Base-by-base conservation (phyloP, 495 filamentous ascomycete species). In the Friedmanniomyces endolithicus region DNA sequence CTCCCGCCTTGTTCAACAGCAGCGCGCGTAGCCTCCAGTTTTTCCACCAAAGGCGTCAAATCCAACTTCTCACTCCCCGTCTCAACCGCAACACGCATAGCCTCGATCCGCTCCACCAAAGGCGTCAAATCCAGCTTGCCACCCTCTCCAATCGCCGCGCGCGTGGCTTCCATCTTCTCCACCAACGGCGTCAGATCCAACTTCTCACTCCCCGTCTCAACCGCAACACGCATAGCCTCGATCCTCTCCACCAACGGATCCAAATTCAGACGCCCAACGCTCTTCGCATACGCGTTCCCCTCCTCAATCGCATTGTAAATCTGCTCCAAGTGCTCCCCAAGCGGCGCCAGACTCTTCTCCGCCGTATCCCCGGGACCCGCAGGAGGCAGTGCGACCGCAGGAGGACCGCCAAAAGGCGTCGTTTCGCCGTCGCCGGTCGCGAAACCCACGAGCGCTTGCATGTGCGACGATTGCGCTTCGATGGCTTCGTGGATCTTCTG, bases 271-370 rank as follows among this genome's bases (percentile, higher is more conserved):
- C 6, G 34, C 11, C 19, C 16, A 7, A n/a, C 16, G 6, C 37
- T 41, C 33, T 33, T 49, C 20, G 51, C 45, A 31, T 54, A 44
- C 19, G 17, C 44, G 22, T 62, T 62, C 23, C 59, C 55, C 29
- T 62, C 59, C 34, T 62, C 59, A 14, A 62, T 58, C 3, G 59
- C 59, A 35, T 62, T 58, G 29, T 54, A 55, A 22, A 62, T 58
- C 46, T 58, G 54, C 39, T 62, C 59, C 27, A 62, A 31, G 19
- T 55, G 59, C 40, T 62, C 59, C 9, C 59, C 55, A 0, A 62
- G 37, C 23, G 59, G 50, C 25, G 55, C 39, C 33, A 58, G 19
- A 23, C 43, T 51, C 20, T 51, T 56, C 39, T 50, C 54, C 19
- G 23, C 54, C 16, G 47, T 43, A 14, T 56, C 54, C 14, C 54